Evolutionary conservation across 169 alveolate species (phyloP), one percentile per base, ranked within the genome.

Genomic region (Cryptosporidium andersoni): DNA sequence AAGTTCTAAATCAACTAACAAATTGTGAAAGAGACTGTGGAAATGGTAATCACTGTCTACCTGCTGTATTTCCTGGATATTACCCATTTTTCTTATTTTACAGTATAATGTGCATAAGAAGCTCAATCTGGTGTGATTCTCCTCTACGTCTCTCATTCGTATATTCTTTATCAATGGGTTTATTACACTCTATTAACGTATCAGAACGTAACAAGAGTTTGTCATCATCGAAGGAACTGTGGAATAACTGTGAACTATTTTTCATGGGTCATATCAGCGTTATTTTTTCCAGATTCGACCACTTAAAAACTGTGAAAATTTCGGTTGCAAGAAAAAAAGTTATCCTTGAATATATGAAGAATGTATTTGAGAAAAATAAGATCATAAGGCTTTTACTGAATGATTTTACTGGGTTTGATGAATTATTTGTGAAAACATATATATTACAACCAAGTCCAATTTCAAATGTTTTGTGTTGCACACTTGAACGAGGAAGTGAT

Each of bases 1-100:
- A 80, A 85, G 12, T 65, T 62, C 43, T 89, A 80, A 5, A 88
- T 60, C 6, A 82, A 89, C 37, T 89, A 67, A 81, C 88, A 74
- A 60, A 90, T 68, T 66, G 91, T 82, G 52, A 64, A 65, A 65
- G 45, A 64, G n/a, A 64, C 16, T 66, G 81, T 16, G 81, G 51
- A 51, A 45, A 49, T 37, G 81, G 64, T n/a, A 45, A 49, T 48
- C 64, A 66, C 3, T 66, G 81, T 36, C 12, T 66, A 51, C 64
- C 81, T 3, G 14, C 81, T n/a, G 81, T 66, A 11, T 66, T 45
- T 14, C 37, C 64, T 48, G 65, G 65, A 8, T 51, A 62, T 4
- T 66, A 66, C 51, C 81, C 81, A 8, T 2, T 66, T 49, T 66
- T 66, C 36, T 48, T 66, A 51, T n/a, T 66, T 11, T 66, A 34